Base-by-base conservation (phyloP, 495 filamentous ascomycete genomes). In the Aspergillus homomorphus region DNA sequence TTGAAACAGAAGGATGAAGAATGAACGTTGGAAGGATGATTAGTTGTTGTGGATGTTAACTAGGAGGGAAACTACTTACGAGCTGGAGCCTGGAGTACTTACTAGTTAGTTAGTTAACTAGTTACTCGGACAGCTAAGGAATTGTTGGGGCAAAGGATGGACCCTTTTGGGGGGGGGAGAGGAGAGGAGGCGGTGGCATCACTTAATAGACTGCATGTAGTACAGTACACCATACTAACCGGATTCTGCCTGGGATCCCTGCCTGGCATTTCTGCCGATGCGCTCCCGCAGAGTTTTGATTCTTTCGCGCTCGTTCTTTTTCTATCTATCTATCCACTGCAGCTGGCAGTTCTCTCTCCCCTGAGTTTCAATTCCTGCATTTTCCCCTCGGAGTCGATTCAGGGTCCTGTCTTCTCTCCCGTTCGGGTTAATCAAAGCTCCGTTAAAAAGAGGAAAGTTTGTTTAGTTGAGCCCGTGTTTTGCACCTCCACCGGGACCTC, bases 391-490 rank as follows among this genome's bases (percentile, higher is more conserved):
- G 33, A 38, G 8, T 12, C 33, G 12, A 14, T 38, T 51, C 54
- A 58, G 44, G 45, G 53, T 57, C 59, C 24, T 59, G 21, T 48
- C 45, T n/a, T 41, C 18, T 44, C 56, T 44, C 44, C 50, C 54
- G 18, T 48, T 58, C 53, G 62, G 54, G 58, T 55, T 53, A 45
- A 55, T 52, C 60, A 57, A 60, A 51, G 60, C 45, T 54, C 28
- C 46, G 54, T 64, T 59, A 52, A 46, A 56, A 45, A 52, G 18
- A 51, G 43, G 24, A 51, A 19, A 41, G 44, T 42, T 38, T 20
- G 23, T 49, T 15, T 44, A 22, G 33, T 33, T 48, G 44, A 41
- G 22, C 26, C 24, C 38, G 21, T 22, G 15, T 50, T 26, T 14
- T 9, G 6, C 15, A 8, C 57, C 49, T 50, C 56, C 12, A 55